Evolutionary conservation across 352 stramenopile species (phyloP), one percentile per base, ranked within the genome.

Genomic region (Elongisporangium undulatum): DNA sequence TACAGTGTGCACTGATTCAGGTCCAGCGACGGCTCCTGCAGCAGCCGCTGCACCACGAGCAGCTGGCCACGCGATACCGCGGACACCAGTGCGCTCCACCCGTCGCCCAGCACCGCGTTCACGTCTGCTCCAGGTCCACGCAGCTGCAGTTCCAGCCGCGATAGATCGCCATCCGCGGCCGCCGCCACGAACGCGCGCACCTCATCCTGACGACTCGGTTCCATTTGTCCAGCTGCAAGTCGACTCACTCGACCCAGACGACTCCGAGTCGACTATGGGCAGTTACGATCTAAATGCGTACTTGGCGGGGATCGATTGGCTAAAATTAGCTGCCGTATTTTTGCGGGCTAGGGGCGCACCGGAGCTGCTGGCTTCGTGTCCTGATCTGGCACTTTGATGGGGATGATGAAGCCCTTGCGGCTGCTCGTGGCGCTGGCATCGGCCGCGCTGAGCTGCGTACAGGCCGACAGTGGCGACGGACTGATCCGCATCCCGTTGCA

Each of bases 51-150:
- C 9, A 80, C 65, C 15, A 89, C 62, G 17, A 16, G 21, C 45
- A 89, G 7, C 3, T 85, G 78, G 53, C 75, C 73, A 20, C 74
- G 56, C n/a, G 74, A 69, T 9, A 87, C 77, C 1, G 85, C 83
- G 50, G 83, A 85, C 53, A 87, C 72, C 61, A 95, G 68, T 53
- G 83, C 83, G 22, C 74, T 89, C 83, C 83, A 93, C 10, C 72
- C 66, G 50, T 93, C 80, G 3, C 82, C 83, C 19, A 75, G 63
- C 41, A 62, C 74, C 12, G 63, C 71, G 55, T 93, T 92, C 38
- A 87, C 75, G 24, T 90, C 66, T 1, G 64, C 71, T 8, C 51
- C 34, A 4, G 48, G 56, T 4, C 51, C 49, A 0, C 17, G 29
- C 10, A 90, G 52, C 63, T 78, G 92, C 56, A 49, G 48, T n/a